A percentile compares a stretch with the other conserved stretches of the same genome.
Evolutionary conservation across 306 rosid genomes (phyloP).

Genomic region (Heteromeles arbutifolia): DNA sequence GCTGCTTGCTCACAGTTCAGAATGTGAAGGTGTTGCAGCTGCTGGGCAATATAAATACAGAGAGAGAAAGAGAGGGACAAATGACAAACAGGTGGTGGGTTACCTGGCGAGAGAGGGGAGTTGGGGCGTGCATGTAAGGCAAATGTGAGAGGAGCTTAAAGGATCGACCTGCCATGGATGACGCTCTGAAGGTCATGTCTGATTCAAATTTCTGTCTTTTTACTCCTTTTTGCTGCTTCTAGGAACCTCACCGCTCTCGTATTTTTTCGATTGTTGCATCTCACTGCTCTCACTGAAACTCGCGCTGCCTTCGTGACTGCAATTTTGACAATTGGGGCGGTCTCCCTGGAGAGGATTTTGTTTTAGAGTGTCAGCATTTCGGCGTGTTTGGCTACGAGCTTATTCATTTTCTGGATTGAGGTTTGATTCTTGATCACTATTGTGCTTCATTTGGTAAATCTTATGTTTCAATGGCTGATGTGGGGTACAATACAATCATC

Average conservation of each 20-base stretch:
- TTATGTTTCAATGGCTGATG: too few relatives aligned
- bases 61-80: not conserved
- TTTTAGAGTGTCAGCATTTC: not conserved
- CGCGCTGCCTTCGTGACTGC: not conserved
- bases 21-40: not conserved
- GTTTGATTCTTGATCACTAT: not conserved
- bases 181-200: constrained; percentile 7
- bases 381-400: not conserved
- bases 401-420: not conserved
- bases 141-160: constrained; percentile 15
- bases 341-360: not conserved
- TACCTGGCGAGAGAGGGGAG: constrained; percentile 47
- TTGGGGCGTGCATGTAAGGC: constrained; percentile 20
- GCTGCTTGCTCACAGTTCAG: not conserved
- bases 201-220: not conserved
- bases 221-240: not conserved
- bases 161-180: constrained; percentile 24
- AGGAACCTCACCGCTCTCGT: not conserved
- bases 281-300: not conserved
- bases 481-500: too few relatives aligned
- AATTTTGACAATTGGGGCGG: not conserved
- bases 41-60: not conserved
- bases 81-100: not conserved
- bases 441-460: too few relatives aligned
- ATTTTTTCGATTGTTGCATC: not conserved